Evolutionary conservation across 73 alveolate species (phyloP), one percentile per base, ranked within the genome.

Genomic region (Uronychia setigera): DNA sequence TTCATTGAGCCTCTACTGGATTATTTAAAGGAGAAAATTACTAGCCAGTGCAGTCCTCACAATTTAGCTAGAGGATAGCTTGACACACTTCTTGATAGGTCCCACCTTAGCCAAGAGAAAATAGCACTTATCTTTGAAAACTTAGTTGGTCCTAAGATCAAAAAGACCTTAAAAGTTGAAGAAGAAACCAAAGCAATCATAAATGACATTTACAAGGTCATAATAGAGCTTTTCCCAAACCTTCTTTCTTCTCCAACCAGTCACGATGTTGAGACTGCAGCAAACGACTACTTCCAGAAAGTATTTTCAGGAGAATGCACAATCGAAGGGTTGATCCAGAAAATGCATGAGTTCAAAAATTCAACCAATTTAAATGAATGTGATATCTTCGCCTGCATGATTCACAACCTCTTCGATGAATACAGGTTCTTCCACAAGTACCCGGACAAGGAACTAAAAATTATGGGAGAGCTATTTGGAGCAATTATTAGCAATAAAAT

Each of bases 381-480:
- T 80, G 99, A 98, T 83, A 97, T 96, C 59, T 98, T 89, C 92
- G 99, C 99, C 31, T 98, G 99, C 88, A 97, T 98, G 98, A 96
- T 98, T 46, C 98, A 98, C 84, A 95, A 97, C 77, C 88, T 98
- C 31, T 96, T 97, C 88, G 99, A 98, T 89, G 99, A 98, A 93
- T 97, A 95, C 90, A 85, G 99, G 78, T 98, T 95, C 88, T 95
- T 96, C 91, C 97, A 92, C 86, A 92, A 96, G 89, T 98, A 98
- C 81, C 99, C 99, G 5, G 95, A 93, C 58, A 94, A 95, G 74
- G 99, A 97, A 83, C 96, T 98, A 76, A 92, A 81, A 89, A 93
- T 93, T 75, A 94, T 98, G 30, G 98, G 98, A 57, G 90, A 95
- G 77, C 94, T 98, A 31, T 97, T 96, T 89, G 99, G 99, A 0